Evolutionary conservation across 257 asterid genomes (phyloP).

Genomic region (Forsythia viridissima): DNA sequence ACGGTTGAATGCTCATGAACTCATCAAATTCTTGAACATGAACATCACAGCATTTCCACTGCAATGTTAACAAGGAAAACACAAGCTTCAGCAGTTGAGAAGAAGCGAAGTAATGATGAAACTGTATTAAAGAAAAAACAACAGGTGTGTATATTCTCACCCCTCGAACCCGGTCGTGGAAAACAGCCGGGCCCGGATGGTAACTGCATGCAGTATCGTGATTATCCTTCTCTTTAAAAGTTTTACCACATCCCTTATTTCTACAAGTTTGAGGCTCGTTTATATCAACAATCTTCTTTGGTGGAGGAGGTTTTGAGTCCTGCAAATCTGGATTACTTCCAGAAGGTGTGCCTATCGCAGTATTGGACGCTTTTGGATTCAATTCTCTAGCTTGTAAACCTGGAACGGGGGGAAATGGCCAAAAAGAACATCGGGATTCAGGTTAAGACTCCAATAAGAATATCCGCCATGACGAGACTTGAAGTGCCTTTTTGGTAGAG

Average conservation of each 20-base stretch:
- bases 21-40: slow-evolving; percentile 90
- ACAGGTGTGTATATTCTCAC: slow-evolving; percentile 40
- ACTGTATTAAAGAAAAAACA: background rate
- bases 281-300: slow-evolving; percentile 63
- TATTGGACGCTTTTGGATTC: slow-evolving; percentile 40
- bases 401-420: slow-evolving; percentile 21
- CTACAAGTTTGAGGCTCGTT: slow-evolving; percentile 75
- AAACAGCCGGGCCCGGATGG: slow-evolving; percentile 93
- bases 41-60: slow-evolving; percentile 97
- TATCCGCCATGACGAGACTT: too few species aligned
- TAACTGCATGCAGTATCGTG: slow-evolving; percentile 77
- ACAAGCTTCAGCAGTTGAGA: too few species aligned
- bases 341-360: slow-evolving; percentile 15
- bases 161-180: slow-evolving; percentile 94
- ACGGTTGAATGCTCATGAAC: slow-evolving; percentile 78
- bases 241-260: slow-evolving; percentile 78
- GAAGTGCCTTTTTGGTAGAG: too few species aligned
- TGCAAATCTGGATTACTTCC: slow-evolving; percentile 32
- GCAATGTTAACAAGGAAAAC: slow-evolving; percentile 17
- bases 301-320: slow-evolving; percentile 47
- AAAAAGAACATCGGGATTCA: background rate
- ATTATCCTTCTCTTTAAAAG: slow-evolving; percentile 83
- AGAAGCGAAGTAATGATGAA: background rate
- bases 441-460: background rate
- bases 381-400: slow-evolving; percentile 53